These are phyloP conservation scores for Phaeotremella fagi DNA, from an alignment of 768 basidiomycete genomes.

Conservation along the genomic window DNA sequence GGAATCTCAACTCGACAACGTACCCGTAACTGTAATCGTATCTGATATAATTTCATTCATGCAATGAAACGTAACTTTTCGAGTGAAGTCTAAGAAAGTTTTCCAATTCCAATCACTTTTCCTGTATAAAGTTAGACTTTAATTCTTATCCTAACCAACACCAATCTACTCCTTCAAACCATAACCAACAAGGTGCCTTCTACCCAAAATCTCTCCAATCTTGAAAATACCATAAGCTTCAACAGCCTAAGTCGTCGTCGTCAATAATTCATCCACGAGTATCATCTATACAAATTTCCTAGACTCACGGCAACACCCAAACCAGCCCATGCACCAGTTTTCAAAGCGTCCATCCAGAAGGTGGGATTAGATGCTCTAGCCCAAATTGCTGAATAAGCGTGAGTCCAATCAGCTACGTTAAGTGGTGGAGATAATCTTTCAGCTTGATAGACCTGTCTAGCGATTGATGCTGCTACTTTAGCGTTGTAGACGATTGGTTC, in stretches of 20 bases:
- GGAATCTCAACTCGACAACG: no score
- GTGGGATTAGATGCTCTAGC: constrained; percentile 27
- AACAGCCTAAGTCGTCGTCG: constrained; percentile 39
- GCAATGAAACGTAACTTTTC: no score
- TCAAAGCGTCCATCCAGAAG: constrained; percentile 36
- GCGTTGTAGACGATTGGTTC: constrained; percentile 44
- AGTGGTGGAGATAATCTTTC: constrained; percentile 48
- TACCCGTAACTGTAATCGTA: no score
- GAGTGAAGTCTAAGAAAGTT: no score
- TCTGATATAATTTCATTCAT: no score
- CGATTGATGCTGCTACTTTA: constrained; percentile 45
- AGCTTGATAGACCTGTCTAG: constrained; percentile 47
- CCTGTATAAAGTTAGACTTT: no score
- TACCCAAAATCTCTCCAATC: constrained; percentile 49
- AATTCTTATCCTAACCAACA: no score
- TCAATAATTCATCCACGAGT: not conserved
- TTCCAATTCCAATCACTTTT: no score
- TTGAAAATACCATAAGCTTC: constrained; percentile 50
- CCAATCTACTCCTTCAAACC: constrained; percentile 41
- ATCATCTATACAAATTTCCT: not conserved
- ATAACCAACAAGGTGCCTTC: constrained; percentile 48
- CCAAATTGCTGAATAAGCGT: constrained; percentile 43
- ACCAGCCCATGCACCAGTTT: constrained; percentile 47
- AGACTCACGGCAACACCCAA: constrained; percentile 45
- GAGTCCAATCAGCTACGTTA: constrained; percentile 35